Percentiles rank a stretch among this genome's conserved stretches.
phyloP scores from a whole-genome alignment of 345 rosid species.

The Linum usitatissimum region DNA sequence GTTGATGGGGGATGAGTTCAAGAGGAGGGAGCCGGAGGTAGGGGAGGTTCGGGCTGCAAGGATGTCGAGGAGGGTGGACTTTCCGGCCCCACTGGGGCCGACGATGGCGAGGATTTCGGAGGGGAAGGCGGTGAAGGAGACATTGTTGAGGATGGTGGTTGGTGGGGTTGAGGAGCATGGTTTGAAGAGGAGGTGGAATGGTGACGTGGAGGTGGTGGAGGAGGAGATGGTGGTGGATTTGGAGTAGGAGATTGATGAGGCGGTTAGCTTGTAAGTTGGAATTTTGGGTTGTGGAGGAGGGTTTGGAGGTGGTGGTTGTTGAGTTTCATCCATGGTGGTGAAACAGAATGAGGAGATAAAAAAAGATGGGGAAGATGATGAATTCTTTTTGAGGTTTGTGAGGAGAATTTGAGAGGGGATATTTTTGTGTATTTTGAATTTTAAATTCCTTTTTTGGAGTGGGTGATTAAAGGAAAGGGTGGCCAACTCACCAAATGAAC shows the following conservation, averaged over 20 bases:
- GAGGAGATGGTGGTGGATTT: conserved; percentile 25
- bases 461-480: no score
- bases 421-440: no score
- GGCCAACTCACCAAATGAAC: no score
- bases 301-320: conserved; percentile 14
- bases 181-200: conserved; percentile 26
- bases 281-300: conserved; percentile 18
- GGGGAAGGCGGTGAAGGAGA: conserved; percentile 67
- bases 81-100: conserved; percentile 96
- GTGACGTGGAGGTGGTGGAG: conserved; percentile 9
- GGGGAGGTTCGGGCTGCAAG: conserved; percentile 76
- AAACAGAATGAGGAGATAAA: neutral
- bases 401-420: neutral
- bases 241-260: conserved; percentile 57
- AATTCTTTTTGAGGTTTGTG: neutral
- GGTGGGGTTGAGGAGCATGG: conserved; percentile 38
- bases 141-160: conserved; percentile 46
- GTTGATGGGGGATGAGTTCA: conserved; percentile 56
- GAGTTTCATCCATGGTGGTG: conserved; percentile 35
- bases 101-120: conserved; percentile 85
- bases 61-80: conserved; percentile 90
- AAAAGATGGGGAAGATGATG: neutral
- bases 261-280: conserved; percentile 44
- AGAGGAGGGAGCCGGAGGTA: conserved; percentile 50
- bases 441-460: no score